phyloP scores from a whole-genome alignment of 2,329 filamentous ascomycete species.

The Leptographium wingfieldii region DNA sequence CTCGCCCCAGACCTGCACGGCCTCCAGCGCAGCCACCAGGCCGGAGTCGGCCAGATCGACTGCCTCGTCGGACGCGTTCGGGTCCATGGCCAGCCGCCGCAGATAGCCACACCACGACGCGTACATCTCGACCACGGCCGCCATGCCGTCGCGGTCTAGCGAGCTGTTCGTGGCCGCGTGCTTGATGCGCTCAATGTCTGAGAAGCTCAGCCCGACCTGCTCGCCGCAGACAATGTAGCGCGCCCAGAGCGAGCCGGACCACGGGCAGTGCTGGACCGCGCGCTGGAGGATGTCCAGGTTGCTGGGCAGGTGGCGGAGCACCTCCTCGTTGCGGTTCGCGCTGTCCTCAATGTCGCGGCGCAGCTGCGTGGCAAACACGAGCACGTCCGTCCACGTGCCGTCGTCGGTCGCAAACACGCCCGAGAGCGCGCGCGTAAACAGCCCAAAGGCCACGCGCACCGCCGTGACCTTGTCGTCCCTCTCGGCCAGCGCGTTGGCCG shows the following conservation, averaged over 20 bases:
- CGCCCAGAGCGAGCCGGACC: slow-evolving; percentile 85
- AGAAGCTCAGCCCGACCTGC: slow-evolving; percentile 60
- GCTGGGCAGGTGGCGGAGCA: slow-evolving; percentile 26
- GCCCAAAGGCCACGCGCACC: slow-evolving; percentile 42
- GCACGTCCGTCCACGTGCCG: slow-evolving; percentile 69
- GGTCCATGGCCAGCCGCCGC: slow-evolving; percentile 68
- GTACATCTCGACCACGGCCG: slow-evolving; percentile 81
- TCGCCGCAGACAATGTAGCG: slow-evolving; percentile 79
- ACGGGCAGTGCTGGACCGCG: slow-evolving; percentile 82
- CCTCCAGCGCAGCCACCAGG: slow-evolving; percentile 73
- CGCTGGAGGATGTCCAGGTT: slow-evolving; percentile 63
- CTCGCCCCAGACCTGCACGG: slow-evolving; percentile 68
- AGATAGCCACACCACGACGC: slow-evolving; percentile 91
- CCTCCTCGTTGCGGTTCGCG: slow-evolving; percentile 21
- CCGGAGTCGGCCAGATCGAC: slow-evolving; percentile 84
- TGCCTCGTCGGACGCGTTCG: slow-evolving; percentile 65
- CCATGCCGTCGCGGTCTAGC: slow-evolving; percentile 74
- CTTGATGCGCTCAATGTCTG: slow-evolving; percentile 79
- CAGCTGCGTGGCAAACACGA: slow-evolving; percentile 55
- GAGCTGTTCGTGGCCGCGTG: slow-evolving; percentile 81
- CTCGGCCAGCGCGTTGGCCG: slow-evolving; percentile 43
- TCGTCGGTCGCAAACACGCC: slow-evolving; percentile 60
- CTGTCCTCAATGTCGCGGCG: slow-evolving; percentile 20
- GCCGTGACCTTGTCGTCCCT: slow-evolving; percentile 30
- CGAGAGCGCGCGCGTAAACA: slow-evolving; percentile 68